A percentile compares a stretch with the other conserved stretches of the same genome.
Evolutionary conservation across 345 rosid species (phyloP).

Genomic region (Acer negundo): DNA sequence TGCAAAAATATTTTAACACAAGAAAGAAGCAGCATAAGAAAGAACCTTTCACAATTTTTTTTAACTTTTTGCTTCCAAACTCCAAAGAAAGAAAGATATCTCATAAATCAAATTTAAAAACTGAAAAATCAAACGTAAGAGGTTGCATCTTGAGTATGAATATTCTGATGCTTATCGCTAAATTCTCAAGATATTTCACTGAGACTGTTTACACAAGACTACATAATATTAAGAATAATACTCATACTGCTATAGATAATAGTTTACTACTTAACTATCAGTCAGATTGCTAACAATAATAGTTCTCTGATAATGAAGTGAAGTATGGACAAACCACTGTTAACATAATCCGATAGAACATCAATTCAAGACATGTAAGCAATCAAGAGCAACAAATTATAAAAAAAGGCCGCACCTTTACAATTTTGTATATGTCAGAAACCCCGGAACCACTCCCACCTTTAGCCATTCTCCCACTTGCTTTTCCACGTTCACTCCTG

Average conservation of each 20-base stretch:
- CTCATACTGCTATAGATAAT: not conserved
- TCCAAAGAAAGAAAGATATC: not conserved
- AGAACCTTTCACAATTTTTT: not conserved
- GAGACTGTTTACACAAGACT: not conserved
- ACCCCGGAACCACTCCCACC: slow-evolving; percentile 72
- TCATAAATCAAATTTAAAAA: not conserved
- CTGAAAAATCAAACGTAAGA: not conserved
- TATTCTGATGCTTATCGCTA: not conserved
- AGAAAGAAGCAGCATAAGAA: not conserved
- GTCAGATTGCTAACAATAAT: not conserved
- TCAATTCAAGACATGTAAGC: not conserved
- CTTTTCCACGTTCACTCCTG: slow-evolving; percentile 65
- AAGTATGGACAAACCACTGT: not conserved
- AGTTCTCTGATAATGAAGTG: not conserved
- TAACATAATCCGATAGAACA: not conserved
- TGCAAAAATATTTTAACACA: too few species aligned
- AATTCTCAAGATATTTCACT: not conserved
- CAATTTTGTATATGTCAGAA: slow-evolving; percentile 92
- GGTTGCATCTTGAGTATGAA: not conserved
- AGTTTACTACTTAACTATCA: not conserved
- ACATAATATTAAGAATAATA: not conserved
- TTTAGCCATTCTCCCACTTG: slow-evolving; percentile 81
- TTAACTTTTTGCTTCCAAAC: not conserved
- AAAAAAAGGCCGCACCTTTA: slow-evolving; percentile 62
- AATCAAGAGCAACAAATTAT: slow-evolving; percentile 14